phyloP scores from a whole-genome alignment of 2,329 filamentous ascomycete genomes.

The Purpureocillium takamizusanense region DNA sequence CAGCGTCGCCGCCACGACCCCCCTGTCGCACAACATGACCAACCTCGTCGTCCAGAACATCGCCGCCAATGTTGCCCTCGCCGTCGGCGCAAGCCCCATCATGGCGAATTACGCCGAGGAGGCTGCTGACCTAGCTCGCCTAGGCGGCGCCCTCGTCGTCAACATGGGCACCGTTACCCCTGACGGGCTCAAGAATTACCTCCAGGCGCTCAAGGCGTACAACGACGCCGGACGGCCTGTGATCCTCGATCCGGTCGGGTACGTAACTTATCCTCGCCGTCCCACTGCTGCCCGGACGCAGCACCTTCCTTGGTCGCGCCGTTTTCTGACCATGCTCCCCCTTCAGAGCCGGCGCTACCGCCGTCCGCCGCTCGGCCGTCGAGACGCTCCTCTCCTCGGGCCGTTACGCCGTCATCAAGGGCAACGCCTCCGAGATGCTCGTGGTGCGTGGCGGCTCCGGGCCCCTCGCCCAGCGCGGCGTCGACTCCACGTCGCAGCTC shows the following conservation, averaged over 20 bases:
- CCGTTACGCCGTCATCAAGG: conserved; percentile 84
- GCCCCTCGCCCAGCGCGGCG: conserved; percentile 57
- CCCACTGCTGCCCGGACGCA: not conserved
- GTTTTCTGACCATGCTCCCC: too few relatives aligned
- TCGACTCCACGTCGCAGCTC: conserved; percentile 63
- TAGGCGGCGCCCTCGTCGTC: conserved; percentile 73
- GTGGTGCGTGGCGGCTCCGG: conserved; percentile 51
- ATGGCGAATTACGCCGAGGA: conserved; percentile 87
- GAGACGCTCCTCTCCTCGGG: conserved; percentile 62
- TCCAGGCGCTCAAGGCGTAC: conserved; percentile 69
- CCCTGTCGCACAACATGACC: conserved; percentile 93
- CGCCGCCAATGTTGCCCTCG: conserved; percentile 80
- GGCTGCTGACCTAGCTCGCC: conserved; percentile 66
- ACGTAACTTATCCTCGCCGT: conserved; percentile 14
- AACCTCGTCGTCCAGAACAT: conserved; percentile 95
- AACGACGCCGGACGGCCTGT: conserved; percentile 68
- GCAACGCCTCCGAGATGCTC: conserved; percentile 82
- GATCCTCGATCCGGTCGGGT: conserved; percentile 83
- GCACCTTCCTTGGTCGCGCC: too few relatives aligned
- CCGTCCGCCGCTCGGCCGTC: conserved; percentile 62
- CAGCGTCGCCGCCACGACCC: conserved; percentile 52
- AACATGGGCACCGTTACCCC: conserved; percentile 92
- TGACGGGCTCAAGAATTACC: conserved; percentile 62
- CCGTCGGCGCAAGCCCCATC: conserved; percentile 80
- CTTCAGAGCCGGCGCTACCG: conserved; percentile 71